These are phyloP conservation scores for Annulohypoxylon nitens DNA, from an alignment of 495 filamentous ascomycete genomes.

Conservation along the genomic window DNA sequence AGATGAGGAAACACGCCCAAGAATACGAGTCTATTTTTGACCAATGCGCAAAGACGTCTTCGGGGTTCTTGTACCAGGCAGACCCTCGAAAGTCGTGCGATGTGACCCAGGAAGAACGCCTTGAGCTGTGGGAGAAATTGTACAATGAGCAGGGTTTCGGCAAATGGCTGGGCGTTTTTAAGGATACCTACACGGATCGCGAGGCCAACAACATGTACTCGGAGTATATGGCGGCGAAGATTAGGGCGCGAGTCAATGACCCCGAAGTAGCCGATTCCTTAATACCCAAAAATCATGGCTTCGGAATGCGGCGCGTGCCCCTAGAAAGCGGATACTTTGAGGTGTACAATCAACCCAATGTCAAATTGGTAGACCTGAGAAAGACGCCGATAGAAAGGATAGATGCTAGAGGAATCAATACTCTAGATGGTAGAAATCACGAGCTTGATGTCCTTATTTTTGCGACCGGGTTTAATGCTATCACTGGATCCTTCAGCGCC, in stretches of 20 bases:
- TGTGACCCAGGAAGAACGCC: background rate
- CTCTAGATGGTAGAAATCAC: background rate
- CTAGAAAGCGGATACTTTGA: constrained; percentile 1
- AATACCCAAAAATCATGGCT: background rate
- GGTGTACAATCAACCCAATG: background rate
- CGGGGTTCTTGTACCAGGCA: background rate
- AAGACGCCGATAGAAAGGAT: background rate
- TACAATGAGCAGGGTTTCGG: background rate
- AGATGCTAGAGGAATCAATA: background rate
- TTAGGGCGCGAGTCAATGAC: background rate
- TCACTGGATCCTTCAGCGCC: constrained; percentile 1
- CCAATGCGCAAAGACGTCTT: background rate
- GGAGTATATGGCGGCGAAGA: constrained; percentile 3
- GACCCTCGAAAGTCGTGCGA: constrained; percentile 2
- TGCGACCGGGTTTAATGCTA: background rate
- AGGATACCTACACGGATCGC: background rate
- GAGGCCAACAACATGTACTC: constrained; percentile 1
- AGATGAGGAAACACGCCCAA: background rate
- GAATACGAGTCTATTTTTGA: background rate
- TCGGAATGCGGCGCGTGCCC: constrained; percentile 3
- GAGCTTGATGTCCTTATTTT: background rate
- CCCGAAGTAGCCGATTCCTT: background rate
- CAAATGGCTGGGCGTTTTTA: background rate
- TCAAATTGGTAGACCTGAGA: background rate
- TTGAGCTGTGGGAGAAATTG: background rate